Evolutionary conservation across 2,329 filamentous ascomycete species (phyloP), one percentile per base, ranked within the genome.

Genomic region (Chaetomium strumarium): DNA sequence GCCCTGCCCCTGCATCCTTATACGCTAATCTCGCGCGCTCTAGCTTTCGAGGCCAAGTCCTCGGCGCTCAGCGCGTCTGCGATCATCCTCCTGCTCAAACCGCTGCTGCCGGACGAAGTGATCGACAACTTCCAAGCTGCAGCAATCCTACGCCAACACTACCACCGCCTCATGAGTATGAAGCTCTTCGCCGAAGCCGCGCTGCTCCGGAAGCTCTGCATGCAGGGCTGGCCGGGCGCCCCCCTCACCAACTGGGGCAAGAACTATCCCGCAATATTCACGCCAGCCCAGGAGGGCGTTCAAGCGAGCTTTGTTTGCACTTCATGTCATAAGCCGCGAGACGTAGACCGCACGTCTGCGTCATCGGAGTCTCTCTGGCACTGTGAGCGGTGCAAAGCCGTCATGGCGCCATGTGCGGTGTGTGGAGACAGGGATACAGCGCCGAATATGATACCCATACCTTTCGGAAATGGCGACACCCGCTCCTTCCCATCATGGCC

Each of bases 51-150:
- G 61, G 72, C 72, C 6, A 73, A 71, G 43, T 75, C 74, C 1
- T 83, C 79, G 0, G 75, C 79, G 1, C 69, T 84, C 20, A 79
- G 81, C 55, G 80, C 81, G 0, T 77, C 81, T 0, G 78, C 79
- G 29, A 84, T 85, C 59, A 65, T 85, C 5, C 72, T 85, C 3
- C 72, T 85, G 0, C 70, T 85, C 0, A 74, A 75, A 37, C 80
- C 81, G 0, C 72, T 85, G 0, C 68, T 85, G 1, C 77, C 80
- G 0, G 68, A 75, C 0, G 68, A 70, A 9, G 68, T 81, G 16
- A 78, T 85, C 34, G 79, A 84, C 59, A 61, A 68, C 11, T 68
- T 78, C 55, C 80, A 80, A 57, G 80, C 80, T 2, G 68, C 70
- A 5, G 77, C 78, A 12, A 75, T 85, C 24, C 65, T 85, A 1